Percentiles rank a stretch among this genome's conserved stretches.
Conservation (phyloP, 257 asterid species). For the Nicotiana obtusifolia region DNA sequence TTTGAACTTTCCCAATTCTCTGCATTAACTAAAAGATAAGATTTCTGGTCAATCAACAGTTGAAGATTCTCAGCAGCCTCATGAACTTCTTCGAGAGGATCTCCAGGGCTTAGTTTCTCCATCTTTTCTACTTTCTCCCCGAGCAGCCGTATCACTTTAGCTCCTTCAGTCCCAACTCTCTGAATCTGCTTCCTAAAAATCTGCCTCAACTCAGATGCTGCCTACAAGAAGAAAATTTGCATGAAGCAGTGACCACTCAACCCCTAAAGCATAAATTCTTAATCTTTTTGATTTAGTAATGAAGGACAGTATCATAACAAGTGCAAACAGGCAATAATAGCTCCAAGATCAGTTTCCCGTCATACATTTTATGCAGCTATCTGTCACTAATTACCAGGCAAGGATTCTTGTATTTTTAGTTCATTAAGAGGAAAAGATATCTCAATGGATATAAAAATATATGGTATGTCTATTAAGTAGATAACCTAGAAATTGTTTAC, state of each 20-base stretch:
- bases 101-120: conserved; percentile 66
- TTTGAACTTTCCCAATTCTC: conserved; percentile 67
- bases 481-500: not conserved
- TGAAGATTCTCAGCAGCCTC: conserved; percentile 91
- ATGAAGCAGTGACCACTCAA: not conserved
- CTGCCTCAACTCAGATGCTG: conserved; percentile 67
- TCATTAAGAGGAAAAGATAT: not conserved
- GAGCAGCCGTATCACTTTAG: conserved; percentile 59
- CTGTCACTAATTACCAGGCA: not conserved
- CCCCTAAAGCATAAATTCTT: not conserved
- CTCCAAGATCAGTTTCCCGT: not conserved
- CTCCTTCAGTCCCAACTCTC: conserved; percentile 81
- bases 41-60: conserved; percentile 71
- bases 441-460: not conserved
- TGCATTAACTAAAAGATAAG: conserved; percentile 79
- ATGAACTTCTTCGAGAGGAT: conserved; percentile 65
- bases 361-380: not conserved
- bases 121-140: conserved; percentile 88
- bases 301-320: not conserved
- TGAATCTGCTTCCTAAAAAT: conserved; percentile 59
- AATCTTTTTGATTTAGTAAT: not conserved
- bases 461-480: not conserved
- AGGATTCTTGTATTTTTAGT: not conserved
- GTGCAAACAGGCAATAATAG: not conserved
- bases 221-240: conserved; percentile 34